Conservation (phyloP, 2,329 filamentous ascomycete genomes). For the Aspergillus arachidicola region DNA sequence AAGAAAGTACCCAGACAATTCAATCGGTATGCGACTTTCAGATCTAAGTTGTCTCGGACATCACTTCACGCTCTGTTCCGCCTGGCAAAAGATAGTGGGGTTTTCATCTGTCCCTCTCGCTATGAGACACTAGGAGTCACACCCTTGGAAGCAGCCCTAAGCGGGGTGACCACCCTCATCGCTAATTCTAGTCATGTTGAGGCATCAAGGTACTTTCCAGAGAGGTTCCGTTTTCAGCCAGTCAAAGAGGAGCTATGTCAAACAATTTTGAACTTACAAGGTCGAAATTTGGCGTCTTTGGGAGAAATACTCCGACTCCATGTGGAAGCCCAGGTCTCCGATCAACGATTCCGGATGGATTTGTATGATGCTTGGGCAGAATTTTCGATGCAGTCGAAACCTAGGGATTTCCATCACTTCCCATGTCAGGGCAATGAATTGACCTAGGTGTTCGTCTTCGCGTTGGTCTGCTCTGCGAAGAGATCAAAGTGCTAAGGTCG, state of each 20-base stretch:
- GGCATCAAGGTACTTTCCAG: neutral
- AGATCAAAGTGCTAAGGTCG: neutral
- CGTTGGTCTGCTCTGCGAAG: neutral
- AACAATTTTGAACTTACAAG: neutral
- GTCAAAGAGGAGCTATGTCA: neutral
- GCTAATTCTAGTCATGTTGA: neutral
- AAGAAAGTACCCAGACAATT: neutral
- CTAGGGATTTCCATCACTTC: neutral
- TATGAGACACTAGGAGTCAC: neutral
- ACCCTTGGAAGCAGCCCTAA: neutral
- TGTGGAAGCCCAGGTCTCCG: neutral
- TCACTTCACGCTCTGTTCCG: neutral
- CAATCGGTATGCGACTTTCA: neutral
- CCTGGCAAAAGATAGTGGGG: neutral
- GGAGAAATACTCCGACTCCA: neutral
- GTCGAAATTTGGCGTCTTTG: neutral
- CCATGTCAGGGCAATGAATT: neutral
- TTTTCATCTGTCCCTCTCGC: neutral
- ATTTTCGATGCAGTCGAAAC: neutral
- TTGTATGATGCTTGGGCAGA: neutral
- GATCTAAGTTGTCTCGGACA: neutral
- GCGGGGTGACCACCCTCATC: neutral
- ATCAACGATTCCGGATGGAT: neutral
- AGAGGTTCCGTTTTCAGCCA: neutral
- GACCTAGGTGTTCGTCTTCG: neutral